Conservation (phyloP, 2,329 filamentous ascomycete genomes). For the Paraconiothyrium sp. region DNA sequence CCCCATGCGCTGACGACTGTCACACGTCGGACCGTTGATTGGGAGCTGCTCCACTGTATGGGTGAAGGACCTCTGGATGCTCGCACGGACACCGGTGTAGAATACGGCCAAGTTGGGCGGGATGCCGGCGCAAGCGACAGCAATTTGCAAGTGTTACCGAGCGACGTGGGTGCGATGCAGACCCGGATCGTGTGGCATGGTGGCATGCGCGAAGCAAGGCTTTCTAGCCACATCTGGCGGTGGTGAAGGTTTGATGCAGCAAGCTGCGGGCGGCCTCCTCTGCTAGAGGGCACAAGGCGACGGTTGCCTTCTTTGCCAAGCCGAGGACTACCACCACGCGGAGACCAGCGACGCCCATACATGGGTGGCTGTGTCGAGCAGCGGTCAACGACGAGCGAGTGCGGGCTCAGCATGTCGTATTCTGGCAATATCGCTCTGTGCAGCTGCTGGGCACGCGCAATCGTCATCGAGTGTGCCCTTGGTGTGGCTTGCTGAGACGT, state of each 20-base stretch:
- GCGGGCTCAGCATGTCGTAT: not conserved
- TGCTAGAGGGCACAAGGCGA: conserved; percentile 28
- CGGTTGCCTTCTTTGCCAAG: conserved; percentile 30
- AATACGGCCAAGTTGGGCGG: conserved; percentile 28
- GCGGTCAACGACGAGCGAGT: not conserved
- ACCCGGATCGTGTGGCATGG: conserved; percentile 15
- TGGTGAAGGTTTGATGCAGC: conserved; percentile 15
- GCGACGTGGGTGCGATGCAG: conserved; percentile 7
- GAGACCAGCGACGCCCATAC: conserved; percentile 3
- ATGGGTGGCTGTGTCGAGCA: conserved; percentile 25
- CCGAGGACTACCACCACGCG: conserved; percentile 12
- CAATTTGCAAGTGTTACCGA: conserved; percentile 11
- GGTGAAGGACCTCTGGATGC: conserved; percentile 31
- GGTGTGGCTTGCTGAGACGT: conserved; percentile 14
- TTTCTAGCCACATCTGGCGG: conserved; percentile 27
- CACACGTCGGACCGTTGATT: conserved; percentile 27
- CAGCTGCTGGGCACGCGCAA: not conserved
- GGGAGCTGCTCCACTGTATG: conserved; percentile 17
- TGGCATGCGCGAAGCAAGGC: conserved; percentile 26
- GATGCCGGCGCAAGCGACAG: conserved; percentile 17
- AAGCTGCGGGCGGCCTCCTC: conserved; percentile 31
- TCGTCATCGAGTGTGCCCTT: not conserved
- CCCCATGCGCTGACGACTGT: conserved; percentile 39
- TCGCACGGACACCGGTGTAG: conserved; percentile 39
- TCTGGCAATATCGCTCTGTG: not conserved